phyloP scores from a whole-genome alignment of 805 yeast genomes.

The Teunomyces tritomae region DNA sequence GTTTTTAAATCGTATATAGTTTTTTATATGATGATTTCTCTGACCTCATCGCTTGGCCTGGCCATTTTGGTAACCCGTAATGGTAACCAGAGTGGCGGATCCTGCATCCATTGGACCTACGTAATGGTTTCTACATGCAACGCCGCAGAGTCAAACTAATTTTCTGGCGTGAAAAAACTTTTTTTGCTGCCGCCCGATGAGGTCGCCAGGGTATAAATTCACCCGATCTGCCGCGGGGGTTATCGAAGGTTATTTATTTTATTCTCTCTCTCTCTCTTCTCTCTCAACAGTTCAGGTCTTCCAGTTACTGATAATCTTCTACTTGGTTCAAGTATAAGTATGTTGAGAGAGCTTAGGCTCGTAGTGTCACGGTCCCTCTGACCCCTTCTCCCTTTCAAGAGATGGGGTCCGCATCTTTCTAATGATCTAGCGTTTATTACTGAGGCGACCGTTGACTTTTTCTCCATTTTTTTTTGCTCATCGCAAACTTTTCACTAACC shows the following conservation, averaged over 20 bases:
- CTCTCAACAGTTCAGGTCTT: slow-evolving; percentile 3
- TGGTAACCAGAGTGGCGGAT: not conserved
- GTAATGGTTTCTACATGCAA: not conserved
- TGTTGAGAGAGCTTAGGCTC: slow-evolving; percentile 7
- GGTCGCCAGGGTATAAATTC: slow-evolving; percentile 1
- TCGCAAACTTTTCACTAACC: slow-evolving; percentile 3
- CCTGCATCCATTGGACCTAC: not conserved
- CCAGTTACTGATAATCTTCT: slow-evolving; percentile 4
- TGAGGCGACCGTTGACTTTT: not conserved
- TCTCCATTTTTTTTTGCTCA: not conserved
- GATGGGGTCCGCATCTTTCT: too few species aligned
- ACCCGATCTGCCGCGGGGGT: not conserved
- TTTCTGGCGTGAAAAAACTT: not conserved
- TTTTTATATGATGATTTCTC: too few species aligned
- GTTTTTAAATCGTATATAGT: too few species aligned
- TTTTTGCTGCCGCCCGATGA: not conserved
- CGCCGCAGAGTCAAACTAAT: slow-evolving; percentile 2
- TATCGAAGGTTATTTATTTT: not conserved
- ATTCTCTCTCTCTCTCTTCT: slow-evolving; percentile 4
- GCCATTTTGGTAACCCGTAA: not conserved
- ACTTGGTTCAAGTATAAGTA: slow-evolving; percentile 4
- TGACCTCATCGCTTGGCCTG: not conserved
- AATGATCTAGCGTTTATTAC: too few species aligned
- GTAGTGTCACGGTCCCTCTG: not conserved
- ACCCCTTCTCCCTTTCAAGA: too few species aligned